These are phyloP conservation scores for Termitomyces sp. DNA, from an alignment of 768 basidiomycete genomes.

Conservation along the genomic window DNA sequence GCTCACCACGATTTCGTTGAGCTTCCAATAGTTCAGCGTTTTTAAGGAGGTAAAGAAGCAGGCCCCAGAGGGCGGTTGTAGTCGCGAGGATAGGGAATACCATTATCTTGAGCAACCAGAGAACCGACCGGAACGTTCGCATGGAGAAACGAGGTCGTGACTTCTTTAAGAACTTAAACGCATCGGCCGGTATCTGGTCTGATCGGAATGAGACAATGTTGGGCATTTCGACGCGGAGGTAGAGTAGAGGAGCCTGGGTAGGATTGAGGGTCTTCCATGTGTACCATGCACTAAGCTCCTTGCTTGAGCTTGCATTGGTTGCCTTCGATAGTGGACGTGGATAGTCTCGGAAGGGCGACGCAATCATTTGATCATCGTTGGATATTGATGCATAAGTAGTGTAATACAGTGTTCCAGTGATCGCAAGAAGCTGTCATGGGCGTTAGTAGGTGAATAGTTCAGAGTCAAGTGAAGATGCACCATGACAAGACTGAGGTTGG, in stretches of 20 bases:
- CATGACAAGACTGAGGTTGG: slow-evolving; percentile 78
- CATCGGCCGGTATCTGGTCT: slow-evolving; percentile 24
- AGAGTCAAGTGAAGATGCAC: slow-evolving; percentile 34
- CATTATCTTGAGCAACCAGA: slow-evolving; percentile 83
- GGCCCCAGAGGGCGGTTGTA: slow-evolving; percentile 64
- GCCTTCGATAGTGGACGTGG: slow-evolving; percentile 28
- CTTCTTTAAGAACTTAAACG: slow-evolving; percentile 17
- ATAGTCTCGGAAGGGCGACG: slow-evolving; percentile 29
- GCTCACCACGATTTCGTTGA: slow-evolving; percentile 60
- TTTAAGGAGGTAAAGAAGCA: slow-evolving; percentile 85
- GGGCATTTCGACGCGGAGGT: slow-evolving; percentile 80
- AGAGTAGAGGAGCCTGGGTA: slow-evolving; percentile 56
- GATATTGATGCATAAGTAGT: slow-evolving; percentile 54
- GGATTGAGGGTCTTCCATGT: slow-evolving; percentile 83
- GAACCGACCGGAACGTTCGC: slow-evolving; percentile 49
- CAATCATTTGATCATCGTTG: slow-evolving; percentile 21
- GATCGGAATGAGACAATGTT: slow-evolving; percentile 66
- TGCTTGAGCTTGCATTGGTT: slow-evolving; percentile 10
- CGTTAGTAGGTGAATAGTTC: slow-evolving; percentile 4
- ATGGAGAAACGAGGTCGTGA: slow-evolving; percentile 41
- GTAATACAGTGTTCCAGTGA: slow-evolving; percentile 72
- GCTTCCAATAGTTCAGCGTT: slow-evolving; percentile 89
- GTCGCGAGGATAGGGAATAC: slow-evolving; percentile 81
- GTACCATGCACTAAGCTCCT: slow-evolving; percentile 51
- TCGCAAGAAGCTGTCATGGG: slow-evolving; percentile 61